Evolutionary conservation across 2,329 filamentous ascomycete genomes (phyloP), one percentile per base, ranked within the genome.

Genomic region (Xylariaceae sp.): DNA sequence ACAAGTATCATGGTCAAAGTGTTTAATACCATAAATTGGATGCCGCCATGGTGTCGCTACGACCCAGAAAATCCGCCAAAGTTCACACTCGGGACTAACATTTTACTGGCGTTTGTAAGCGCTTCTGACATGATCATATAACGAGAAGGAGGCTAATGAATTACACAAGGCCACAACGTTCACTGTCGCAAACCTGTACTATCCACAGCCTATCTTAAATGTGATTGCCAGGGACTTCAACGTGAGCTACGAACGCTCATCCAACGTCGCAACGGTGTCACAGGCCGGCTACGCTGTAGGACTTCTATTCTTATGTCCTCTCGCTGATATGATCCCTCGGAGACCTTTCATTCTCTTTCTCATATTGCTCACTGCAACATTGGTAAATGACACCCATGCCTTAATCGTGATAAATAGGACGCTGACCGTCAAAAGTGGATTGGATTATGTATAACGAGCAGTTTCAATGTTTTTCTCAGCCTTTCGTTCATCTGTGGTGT

Each of bases 101-200:
- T 89, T 3, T 66, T 91, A 1, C 88, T 89, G 50, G 83, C 76
- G 1, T 75, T 85, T 57, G 85, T 76, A 54, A 52, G 66, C 56
- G 14, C 39, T 11, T 5, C 34, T n/a, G n/a, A n/a, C n/a, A n/a
- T n/a, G n/a, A n/a, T n/a, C n/a, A n/a, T n/a, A n/a, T n/a, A n/a
- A n/a, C n/a, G n/a, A n/a, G n/a, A n/a, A n/a, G n/a, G n/a, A n/a
- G n/a, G n/a, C n/a, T n/a, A n/a, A n/a, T n/a, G n/a, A n/a, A n/a
- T n/a, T n/a, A n/a, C n/a, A n/a, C 42, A 25, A 63, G 67, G 66
- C 68, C 27, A 64, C 64, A 2, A 74, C 77, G n/a, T 78, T 83
- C 55, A 83, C 81, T 3, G 82, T 86, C 16, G 83, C 83, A 14
- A 86, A 86, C 57, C 67, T 86, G 10, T 86, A 86, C 64, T 86